Evolutionary conservation across 768 basidiomycete genomes (phyloP).

Genomic region (Saitozyma podzolica): DNA sequence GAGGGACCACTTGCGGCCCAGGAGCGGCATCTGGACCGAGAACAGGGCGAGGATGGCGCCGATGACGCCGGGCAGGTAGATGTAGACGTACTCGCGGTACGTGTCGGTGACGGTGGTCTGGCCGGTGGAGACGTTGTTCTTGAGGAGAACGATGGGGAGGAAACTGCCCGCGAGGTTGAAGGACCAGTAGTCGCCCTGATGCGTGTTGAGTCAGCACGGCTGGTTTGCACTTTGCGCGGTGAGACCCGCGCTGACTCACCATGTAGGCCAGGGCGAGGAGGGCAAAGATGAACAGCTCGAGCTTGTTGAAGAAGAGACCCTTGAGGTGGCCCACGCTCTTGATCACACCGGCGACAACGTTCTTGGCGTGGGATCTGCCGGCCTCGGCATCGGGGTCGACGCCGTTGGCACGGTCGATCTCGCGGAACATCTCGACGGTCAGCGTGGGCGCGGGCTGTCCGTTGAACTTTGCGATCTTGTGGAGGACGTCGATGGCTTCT

Average conservation of each 20-base stretch:
- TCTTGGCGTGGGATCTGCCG: conserved; percentile 7
- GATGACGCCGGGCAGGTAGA: conserved; percentile 47
- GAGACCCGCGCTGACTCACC: conserved; percentile 28
- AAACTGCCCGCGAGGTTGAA: conserved; percentile 51
- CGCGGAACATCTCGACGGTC: conserved; percentile 50
- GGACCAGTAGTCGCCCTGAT: conserved; percentile 44
- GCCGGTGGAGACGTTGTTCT: conserved; percentile 39
- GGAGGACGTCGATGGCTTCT: conserved; percentile 58
- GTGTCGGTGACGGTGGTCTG: conserved; percentile 44
- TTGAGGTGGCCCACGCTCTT: conserved; percentile 49
- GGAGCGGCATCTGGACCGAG: conserved; percentile 41
- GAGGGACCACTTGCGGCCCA: conserved; percentile 45
- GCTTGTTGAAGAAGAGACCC: conserved; percentile 47
- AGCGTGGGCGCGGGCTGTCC: conserved; percentile 41
- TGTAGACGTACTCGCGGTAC: conserved; percentile 51
- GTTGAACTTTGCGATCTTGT: conserved; percentile 54
- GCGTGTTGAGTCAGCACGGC: background rate
- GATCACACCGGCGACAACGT: conserved; percentile 17
- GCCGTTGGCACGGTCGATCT: conserved; percentile 38
- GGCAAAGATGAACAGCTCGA: conserved; percentile 43
- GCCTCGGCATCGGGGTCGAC: background rate
- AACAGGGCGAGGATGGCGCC: conserved; percentile 44
- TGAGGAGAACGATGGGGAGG: conserved; percentile 50
- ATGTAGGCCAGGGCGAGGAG: conserved; percentile 49
- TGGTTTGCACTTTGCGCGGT: no score